Base-by-base conservation (phyloP, 1,284 basidiomycete species). In the Coriolopsis trogii region DNA sequence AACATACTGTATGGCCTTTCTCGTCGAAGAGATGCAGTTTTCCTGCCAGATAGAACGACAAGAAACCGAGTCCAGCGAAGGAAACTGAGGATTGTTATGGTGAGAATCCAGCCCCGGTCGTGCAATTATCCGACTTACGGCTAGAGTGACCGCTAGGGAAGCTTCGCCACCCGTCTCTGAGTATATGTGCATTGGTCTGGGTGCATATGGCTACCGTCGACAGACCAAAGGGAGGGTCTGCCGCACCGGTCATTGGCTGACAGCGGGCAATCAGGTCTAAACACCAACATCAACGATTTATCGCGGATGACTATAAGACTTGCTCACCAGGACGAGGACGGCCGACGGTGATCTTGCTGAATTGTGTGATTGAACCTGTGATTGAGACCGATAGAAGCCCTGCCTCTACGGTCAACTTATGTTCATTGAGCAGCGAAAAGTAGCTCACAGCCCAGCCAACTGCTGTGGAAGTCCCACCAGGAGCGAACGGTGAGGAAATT, bases 71-170 rank as follows among this genome's bases (percentile, higher is more conserved):
- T 1, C 96, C 95, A 8, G 94, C 92, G 65, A 95, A 98, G 0
- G 93, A 91, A 45, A 95, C 91, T 92, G 63, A 5, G 41, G 21
- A 39, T 25, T 46, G 39, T 6, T n/a, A 24, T 30, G 8, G 30
- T 21, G 15, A 23, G 30, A 6, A 44, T 8, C 23, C 12, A 28
- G 10, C 23, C 6, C 21, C 10, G 12, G 8, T 16, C n/a, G 4
- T 23, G 24, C n/a, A 31, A 34, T 9, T 31, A 20, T 15, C 0
- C 52, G 6, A 76, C 81, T 36, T 71, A 93, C 82, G 67, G 63
- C 90, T 92, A 1, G 92, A 85, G 72, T 98, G 96, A 0, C 96
- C 96, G 43, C 91, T 94, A 4, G 93, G 93, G 71, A 99, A 98
- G 66, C 91, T 94, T 62, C 92, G 84, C 77, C 95, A 98, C 0